These are phyloP conservation scores for Penicillium olsonii DNA, from an alignment of 2,329 filamentous ascomycete species.

Conservation along the genomic window DNA sequence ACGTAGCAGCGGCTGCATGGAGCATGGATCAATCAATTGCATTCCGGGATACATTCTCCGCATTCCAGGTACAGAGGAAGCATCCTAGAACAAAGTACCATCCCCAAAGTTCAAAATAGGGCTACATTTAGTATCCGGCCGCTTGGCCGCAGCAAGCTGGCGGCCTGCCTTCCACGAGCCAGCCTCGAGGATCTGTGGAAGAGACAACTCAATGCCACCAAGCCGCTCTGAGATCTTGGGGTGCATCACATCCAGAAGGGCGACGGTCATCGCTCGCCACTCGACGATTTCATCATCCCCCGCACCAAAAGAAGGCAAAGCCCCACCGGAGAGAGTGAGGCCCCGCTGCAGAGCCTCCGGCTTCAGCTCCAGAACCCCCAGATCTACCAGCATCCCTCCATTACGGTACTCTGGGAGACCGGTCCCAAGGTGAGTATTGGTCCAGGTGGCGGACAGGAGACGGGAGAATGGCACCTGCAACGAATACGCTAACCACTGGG, in stretches of 20 bases:
- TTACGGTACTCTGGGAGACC: conserved; percentile 73
- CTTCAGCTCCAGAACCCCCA: conserved; percentile 57
- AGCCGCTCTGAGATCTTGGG: conserved; percentile 49
- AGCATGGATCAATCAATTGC: too few relatives aligned
- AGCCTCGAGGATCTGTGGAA: conserved; percentile 57
- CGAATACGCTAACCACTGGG: conserved; percentile 73
- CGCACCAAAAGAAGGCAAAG: conserved; percentile 55
- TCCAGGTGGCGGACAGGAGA: conserved; percentile 55
- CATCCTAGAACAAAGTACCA: conserved; percentile 40
- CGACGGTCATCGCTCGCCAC: conserved; percentile 66
- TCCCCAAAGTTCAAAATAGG: conserved; percentile 43
- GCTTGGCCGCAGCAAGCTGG: conserved; percentile 37
- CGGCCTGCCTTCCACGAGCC: conserved; percentile 55
- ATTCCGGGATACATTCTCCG: too few relatives aligned
- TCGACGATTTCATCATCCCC: conserved; percentile 65
- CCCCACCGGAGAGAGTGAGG: conserved; percentile 44
- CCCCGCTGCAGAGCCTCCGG: conserved; percentile 47
- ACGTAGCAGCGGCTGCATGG: too few relatives aligned
- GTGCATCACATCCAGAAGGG: conserved; percentile 59
- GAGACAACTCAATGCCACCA: conserved; percentile 42
- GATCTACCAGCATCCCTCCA: conserved; percentile 67
- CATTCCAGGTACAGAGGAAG: too few relatives aligned
- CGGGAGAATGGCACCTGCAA: conserved; percentile 66
- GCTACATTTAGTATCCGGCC: conserved; percentile 37
- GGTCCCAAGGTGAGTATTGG: conserved; percentile 60